Evolutionary conservation across 768 basidiomycete genomes (phyloP), one percentile per base, ranked within the genome.

Genomic region (Leccinum aurantiacum): DNA sequence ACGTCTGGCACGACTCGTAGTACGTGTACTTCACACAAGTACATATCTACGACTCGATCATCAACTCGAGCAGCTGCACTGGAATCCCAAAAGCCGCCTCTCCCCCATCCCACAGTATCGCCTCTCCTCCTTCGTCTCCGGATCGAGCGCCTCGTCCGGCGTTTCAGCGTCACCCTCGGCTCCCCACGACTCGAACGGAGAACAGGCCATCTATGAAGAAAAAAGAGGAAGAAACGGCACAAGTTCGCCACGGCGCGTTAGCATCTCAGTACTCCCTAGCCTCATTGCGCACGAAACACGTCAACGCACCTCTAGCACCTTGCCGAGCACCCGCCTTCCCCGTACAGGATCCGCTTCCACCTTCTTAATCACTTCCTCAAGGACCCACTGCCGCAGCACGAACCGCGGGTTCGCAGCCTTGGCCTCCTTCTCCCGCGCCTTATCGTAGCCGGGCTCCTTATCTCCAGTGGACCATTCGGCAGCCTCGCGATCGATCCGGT

Each of bases 371-470:
- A 92, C 88, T 69, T 98, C 95, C 71, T 98, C 95, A 35, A 99
- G 79, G 9, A 98, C 77, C 97, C 97, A 98, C 74, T 98, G 97
- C 60, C 97, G 79, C 60, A 98, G 74, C 35, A 96, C 87, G 74
- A 99, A 98, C 37, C 95, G 80, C 17, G 97, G 97, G 70, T 99
- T 99, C 29, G 80, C 85, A 24, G 63, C 71, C 61, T 78, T 80
- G 76, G 84, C 82, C 37, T 79, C 84, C 14, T 68, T 73, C 59
- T 78, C 74, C 54, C 88, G 76, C 61, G 80, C 80, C 1, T 62
- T 75, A 52, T 84, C 82, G 37, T 78, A 68, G 46, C 80, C 78
- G 25, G 46, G 58, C 17, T 66, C 70, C 41, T 44, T 44, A 24
- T n/a, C 65, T 57, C 37, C 63, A 13, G 17, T 4, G 2, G n/a